phyloP scores from a whole-genome alignment of 75 land plant species.

The Azolla pinnata region DNA sequence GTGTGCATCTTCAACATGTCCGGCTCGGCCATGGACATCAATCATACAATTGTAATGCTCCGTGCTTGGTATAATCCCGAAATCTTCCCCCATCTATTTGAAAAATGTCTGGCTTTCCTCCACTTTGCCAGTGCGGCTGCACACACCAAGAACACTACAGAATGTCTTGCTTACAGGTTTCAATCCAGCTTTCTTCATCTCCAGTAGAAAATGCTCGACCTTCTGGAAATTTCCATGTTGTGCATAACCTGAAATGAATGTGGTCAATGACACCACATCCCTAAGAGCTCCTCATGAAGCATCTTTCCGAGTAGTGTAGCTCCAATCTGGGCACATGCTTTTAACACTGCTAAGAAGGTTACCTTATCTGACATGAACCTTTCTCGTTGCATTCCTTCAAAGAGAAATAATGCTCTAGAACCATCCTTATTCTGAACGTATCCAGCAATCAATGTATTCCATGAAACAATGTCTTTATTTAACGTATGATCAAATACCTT shows the following conservation, averaged over 20 bases:
- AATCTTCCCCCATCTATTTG: constrained; percentile 19
- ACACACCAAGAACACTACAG: constrained; percentile 17
- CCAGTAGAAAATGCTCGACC: neutral
- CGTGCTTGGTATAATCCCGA: constrained; percentile 9
- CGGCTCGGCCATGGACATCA: constrained; percentile 20
- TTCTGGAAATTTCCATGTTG: constrained; percentile 3
- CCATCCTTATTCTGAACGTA: constrained; percentile 26
- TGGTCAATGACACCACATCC: constrained; percentile 30
- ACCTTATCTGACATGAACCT: neutral
- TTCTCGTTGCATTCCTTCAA: neutral
- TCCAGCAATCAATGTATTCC: constrained; percentile 47
- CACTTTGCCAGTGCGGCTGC: constrained; percentile 12
- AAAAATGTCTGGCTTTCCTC: constrained; percentile 15
- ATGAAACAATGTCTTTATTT: constrained; percentile 30
- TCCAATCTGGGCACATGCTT: neutral
- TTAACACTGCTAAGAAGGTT: neutral
- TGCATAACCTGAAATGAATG: constrained; percentile 34
- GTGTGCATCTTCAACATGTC: constrained; percentile 13
- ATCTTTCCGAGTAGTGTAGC: neutral
- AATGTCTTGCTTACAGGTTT: constrained; percentile 22
- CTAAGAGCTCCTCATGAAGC: neutral
- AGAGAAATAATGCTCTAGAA: neutral
- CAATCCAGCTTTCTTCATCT: constrained; percentile 6
- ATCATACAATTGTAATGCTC: constrained; percentile 22
- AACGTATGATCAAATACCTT: constrained; percentile 22